Base-by-base conservation (phyloP, 208 protist genomes). In the Wallacemonas sp. region DNA sequence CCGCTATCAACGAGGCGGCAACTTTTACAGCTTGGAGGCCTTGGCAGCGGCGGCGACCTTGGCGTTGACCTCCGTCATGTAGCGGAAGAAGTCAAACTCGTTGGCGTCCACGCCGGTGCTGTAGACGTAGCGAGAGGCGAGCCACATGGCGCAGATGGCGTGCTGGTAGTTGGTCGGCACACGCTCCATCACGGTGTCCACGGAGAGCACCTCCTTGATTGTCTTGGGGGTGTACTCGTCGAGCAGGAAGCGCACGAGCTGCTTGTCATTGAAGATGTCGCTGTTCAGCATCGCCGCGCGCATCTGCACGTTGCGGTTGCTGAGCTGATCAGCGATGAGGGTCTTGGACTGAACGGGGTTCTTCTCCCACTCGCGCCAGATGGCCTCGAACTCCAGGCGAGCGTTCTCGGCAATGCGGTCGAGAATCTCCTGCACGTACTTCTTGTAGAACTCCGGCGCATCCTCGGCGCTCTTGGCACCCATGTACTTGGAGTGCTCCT, bases 51-150 rank as follows among this genome's bases (percentile, higher is more conserved):
- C 57, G 12, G 67, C 69, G 26, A 67, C 77, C 39, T 71, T 33
- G 23, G 77, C 57, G 66, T 64, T 79, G 42, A 87, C 61, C 28
- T 79, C 70, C 32, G 82, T 92, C 87, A 97, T 91, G 76, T 91
- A 97, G 16, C 79, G 74, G 77, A 96, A 93, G 79, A 97, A 95
- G 78, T 92, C 81, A 67, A 97, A 96, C 72, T 97, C 93, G 65
- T 86, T 90, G 64, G 77, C 84, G 65, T 82, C 67, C 20, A 95
- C 65, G 42, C 94, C 93, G 42, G 65, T 84, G 25, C 70, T 72
- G 84, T 98, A 98, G 48, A 98, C 94, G 81, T 97, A 98, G 69
- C 86, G 67, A 28, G 83, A 88, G 59, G 93, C 92, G 14, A 98
- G 79, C 80, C 86, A 98, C 77, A 94, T 87, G 54, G 87, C 83